Evolutionary conservation across 2,329 filamentous ascomycete species (phyloP).

Genomic region (Fusarium anthophilum): DNA sequence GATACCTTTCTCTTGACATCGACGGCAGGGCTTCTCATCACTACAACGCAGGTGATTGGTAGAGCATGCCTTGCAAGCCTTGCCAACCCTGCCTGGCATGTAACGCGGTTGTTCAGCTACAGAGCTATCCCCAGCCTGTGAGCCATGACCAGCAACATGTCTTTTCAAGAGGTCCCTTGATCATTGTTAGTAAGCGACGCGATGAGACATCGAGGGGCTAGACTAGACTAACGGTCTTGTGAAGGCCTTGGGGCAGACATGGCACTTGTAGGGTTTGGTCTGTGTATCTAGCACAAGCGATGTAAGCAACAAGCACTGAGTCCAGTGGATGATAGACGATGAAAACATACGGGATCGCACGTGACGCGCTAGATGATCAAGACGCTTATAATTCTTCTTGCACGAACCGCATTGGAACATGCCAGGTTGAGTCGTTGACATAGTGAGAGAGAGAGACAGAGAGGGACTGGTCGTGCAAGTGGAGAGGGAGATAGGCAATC

Average conservation of each 20-base stretch:
- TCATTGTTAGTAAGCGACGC: neutral
- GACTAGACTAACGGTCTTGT: constrained; percentile 40
- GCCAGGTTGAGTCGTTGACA: constrained; percentile 26
- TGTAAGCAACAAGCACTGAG: neutral
- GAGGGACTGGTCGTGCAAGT: neutral
- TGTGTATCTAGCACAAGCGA: constrained; percentile 41
- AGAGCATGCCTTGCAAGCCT: constrained; percentile 44
- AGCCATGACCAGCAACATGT: constrained; percentile 37
- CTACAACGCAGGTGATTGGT: constrained; percentile 45
- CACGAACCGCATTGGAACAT: constrained; percentile 44
- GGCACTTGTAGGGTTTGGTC: constrained; percentile 44
- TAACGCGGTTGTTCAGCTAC: constrained; percentile 6
- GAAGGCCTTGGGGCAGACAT: constrained; percentile 44
- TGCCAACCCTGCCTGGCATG: constrained; percentile 37
- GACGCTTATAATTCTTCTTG: constrained; percentile 42
- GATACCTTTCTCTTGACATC: constrained; percentile 42
- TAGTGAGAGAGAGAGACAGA: neutral
- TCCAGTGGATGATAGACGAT: neutral
- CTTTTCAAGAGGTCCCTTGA: constrained; percentile 42
- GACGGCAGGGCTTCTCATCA: constrained; percentile 45
- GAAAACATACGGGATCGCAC: constrained; percentile 45
- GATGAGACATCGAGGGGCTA: rapidly evolving
- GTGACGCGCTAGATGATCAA: constrained; percentile 47
- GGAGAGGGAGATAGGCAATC: constrained; percentile 5
- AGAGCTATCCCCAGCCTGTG: constrained; percentile 10